Evolutionary conservation across 2,329 filamentous ascomycete genomes (phyloP).

Genomic region (Chrysoporthe deuterocubensis): DNA sequence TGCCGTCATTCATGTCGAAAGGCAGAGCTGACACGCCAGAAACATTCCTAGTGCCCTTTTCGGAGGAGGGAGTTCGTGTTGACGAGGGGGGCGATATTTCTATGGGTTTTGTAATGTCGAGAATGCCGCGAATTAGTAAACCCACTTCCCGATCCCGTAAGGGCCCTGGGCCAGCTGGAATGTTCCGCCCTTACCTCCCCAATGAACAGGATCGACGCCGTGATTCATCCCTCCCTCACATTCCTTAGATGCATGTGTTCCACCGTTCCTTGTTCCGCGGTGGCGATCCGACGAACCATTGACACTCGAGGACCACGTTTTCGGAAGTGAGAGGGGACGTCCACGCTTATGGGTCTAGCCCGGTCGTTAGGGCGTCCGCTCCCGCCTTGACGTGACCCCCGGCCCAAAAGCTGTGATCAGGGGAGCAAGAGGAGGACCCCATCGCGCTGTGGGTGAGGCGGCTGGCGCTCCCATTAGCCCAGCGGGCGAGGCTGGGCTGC

Average conservation of each 20-base stretch:
- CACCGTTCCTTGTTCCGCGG: conserved; percentile 9
- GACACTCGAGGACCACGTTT: conserved; percentile 8
- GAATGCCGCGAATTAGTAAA: neutral
- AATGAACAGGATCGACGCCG: conserved; percentile 12
- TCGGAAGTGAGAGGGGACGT: neutral
- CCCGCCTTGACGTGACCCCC: conserved; percentile 10
- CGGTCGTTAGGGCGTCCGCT: neutral
- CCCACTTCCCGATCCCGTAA: conserved; percentile 3
- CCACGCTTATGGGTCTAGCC: conserved; percentile 7
- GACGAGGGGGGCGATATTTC: conserved; percentile 1
- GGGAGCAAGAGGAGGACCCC: conserved; percentile 1
- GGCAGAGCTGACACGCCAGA: neutral
- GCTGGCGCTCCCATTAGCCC: conserved; percentile 21
- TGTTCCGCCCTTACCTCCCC: conserved; percentile 9
- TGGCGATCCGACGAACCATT: conserved; percentile 11
- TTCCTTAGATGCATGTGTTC: conserved; percentile 11
- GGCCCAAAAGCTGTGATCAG: conserved; percentile 7
- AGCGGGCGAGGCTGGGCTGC: neutral
- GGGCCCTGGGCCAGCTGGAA: conserved; percentile 8
- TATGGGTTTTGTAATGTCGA: neutral
- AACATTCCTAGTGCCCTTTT: neutral
- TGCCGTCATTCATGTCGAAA: conserved; percentile 2
- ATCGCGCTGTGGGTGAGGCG: conserved; percentile 18
- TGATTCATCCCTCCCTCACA: conserved; percentile 13
- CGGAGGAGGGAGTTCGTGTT: neutral